These are phyloP conservation scores for Metarhizium album DNA, from an alignment of 2,329 filamentous ascomycete species.

Conservation along the genomic window DNA sequence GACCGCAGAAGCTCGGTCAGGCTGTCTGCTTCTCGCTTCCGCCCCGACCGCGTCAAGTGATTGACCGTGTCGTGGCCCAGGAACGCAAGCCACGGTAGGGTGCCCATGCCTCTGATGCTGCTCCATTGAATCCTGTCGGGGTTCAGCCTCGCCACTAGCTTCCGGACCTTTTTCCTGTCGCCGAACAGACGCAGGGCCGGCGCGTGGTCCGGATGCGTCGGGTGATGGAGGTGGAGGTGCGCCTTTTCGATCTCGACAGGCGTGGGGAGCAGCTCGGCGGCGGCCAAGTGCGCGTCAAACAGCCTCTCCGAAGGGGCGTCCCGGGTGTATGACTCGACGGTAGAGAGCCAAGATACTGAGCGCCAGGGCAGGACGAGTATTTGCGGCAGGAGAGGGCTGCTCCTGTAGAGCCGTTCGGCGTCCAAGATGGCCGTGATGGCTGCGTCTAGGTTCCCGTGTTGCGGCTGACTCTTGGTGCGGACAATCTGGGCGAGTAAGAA, in stretches of 20 bases:
- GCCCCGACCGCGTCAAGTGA: constrained; percentile 30
- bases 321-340: constrained; percentile 36
- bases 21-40: constrained; percentile 28
- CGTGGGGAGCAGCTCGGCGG: constrained; percentile 29
- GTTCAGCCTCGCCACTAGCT: constrained; percentile 14
- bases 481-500: constrained; percentile 31
- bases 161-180: constrained; percentile 20
- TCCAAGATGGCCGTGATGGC: constrained; percentile 38
- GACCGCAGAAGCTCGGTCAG: constrained; percentile 27
- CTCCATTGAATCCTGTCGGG: constrained; percentile 17
- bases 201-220: constrained; percentile 35
- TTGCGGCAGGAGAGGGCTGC: constrained; percentile 22
- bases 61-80: constrained; percentile 37
- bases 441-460: constrained; percentile 33
- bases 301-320: constrained; percentile 33
- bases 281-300: constrained; percentile 41
- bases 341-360: constrained; percentile 39
- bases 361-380: constrained; percentile 34
- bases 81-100: constrained; percentile 26
- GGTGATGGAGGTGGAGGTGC: constrained; percentile 45
- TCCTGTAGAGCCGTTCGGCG: constrained; percentile 31
- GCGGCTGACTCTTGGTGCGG: constrained; percentile 28
- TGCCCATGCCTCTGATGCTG: constrained; percentile 20
- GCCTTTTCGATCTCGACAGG: constrained; percentile 35
- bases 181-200: constrained; percentile 37